Evolutionary conservation across 2,329 filamentous ascomycete species (phyloP).

Genomic region (Amylocarpus encephaloides): DNA sequence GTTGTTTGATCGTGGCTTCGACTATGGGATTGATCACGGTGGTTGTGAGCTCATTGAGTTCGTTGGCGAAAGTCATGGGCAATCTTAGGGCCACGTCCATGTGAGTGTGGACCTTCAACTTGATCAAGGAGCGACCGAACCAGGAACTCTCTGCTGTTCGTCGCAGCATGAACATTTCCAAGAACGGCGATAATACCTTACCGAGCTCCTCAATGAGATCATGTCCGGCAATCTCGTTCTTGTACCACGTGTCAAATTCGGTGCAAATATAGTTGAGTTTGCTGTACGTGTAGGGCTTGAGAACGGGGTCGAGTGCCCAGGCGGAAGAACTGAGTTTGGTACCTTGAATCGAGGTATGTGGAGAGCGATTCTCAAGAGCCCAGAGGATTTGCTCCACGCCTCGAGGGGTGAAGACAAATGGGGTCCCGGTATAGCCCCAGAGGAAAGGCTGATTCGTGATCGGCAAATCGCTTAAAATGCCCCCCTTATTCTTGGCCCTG

Average conservation of each 20-base stretch:
- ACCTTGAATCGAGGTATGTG: not conserved
- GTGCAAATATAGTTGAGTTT: conserved; percentile 10
- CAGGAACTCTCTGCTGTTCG: conserved; percentile 15
- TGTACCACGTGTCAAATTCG: conserved; percentile 10
- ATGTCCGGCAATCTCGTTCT: not conserved
- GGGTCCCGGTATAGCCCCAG: conserved; percentile 23
- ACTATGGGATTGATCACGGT: not conserved
- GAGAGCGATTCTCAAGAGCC: conserved; percentile 15
- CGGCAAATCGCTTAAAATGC: conserved; percentile 12
- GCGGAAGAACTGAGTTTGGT: not conserved
- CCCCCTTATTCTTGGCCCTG: conserved; percentile 6
- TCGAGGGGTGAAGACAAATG: conserved; percentile 11
- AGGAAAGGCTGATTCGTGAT: conserved; percentile 10
- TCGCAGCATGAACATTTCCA: conserved; percentile 17
- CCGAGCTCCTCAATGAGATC: not conserved
- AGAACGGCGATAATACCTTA: conserved; percentile 4
- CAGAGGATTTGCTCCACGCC: conserved; percentile 15
- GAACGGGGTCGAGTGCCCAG: not conserved
- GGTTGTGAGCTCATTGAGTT: not conserved
- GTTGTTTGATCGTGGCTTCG: not conserved
- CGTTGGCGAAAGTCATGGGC: not conserved
- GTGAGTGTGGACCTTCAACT: conserved; percentile 17
- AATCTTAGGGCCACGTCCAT: conserved; percentile 13
- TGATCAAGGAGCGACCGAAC: conserved; percentile 18
- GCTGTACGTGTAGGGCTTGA: conserved; percentile 1